Conservation (phyloP, 306 rosid species). For the Albizia julibrissin region DNA sequence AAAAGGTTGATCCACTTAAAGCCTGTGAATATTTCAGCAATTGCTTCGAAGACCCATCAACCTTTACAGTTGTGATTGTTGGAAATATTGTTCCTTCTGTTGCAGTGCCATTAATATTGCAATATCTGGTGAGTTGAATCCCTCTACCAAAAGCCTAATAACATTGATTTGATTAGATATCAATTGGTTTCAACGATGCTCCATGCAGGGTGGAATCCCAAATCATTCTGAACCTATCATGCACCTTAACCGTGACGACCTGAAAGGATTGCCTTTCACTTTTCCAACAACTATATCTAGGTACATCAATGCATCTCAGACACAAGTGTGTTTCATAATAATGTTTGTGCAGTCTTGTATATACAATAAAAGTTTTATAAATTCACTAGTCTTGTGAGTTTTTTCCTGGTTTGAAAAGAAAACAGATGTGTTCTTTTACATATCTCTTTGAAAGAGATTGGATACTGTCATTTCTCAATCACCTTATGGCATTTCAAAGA, state of each 20-base stretch:
- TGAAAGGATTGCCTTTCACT: constrained; percentile 85
- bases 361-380: constrained; percentile 6
- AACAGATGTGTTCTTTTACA: neutral
- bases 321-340: constrained; percentile 9
- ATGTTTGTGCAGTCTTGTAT: constrained; percentile 16
- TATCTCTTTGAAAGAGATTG: constrained; percentile 28
- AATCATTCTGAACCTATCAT: constrained; percentile 75
- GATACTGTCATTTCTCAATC: constrained; percentile 27
- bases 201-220: constrained; percentile 88
- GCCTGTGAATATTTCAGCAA: constrained; percentile 95
- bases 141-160: constrained; percentile 27
- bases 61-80: constrained; percentile 81
- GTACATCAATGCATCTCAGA: constrained; percentile 45
- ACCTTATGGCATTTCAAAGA: constrained; percentile 29
- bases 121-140: constrained; percentile 73
- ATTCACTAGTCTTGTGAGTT: constrained; percentile 1
- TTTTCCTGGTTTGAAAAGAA: neutral
- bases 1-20: constrained; percentile 77
- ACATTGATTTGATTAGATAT: constrained; percentile 28
- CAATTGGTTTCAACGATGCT: constrained; percentile 38
- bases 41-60: constrained; percentile 93
- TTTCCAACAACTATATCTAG: constrained; percentile 66
- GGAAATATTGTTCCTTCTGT: constrained; percentile 82
- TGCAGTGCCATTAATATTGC: constrained; percentile 89
- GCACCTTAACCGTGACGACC: constrained; percentile 78